Conservation (phyloP, 805 yeast genomes). For the Metschnikowia kofuensis region DNA sequence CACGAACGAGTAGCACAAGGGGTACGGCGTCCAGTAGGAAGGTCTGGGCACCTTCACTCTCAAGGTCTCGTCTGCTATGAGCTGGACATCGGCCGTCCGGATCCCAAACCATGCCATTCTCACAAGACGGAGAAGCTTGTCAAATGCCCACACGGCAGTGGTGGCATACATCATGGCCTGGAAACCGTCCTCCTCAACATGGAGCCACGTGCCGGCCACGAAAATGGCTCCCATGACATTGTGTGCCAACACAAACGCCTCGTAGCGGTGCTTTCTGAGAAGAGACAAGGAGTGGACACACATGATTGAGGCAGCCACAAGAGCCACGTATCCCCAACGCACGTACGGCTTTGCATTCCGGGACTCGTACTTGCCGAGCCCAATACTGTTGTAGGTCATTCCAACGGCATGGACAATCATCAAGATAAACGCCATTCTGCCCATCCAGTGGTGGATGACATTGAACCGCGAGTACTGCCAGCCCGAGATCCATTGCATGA, state of each 20-base stretch:
- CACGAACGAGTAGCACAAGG: slow-evolving; percentile 58
- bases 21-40: slow-evolving; percentile 43
- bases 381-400: slow-evolving; percentile 30
- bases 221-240: slow-evolving; percentile 42
- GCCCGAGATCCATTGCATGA: slow-evolving; percentile 60
- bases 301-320: slow-evolving; percentile 37
- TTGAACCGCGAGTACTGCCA: slow-evolving; percentile 60
- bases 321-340: slow-evolving; percentile 34
- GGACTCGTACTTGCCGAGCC: slow-evolving; percentile 24
- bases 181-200: slow-evolving; percentile 47
- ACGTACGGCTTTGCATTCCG: slow-evolving; percentile 31
- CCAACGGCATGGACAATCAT: slow-evolving; percentile 49
- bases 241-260: slow-evolving; percentile 47
- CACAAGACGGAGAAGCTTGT: slow-evolving; percentile 36
- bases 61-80: slow-evolving; percentile 46
- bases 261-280: slow-evolving; percentile 56
- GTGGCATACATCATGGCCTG: slow-evolving; percentile 36
- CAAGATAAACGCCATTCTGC: slow-evolving; percentile 48
- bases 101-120: slow-evolving; percentile 36
- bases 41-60: slow-evolving; percentile 50
- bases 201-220: slow-evolving; percentile 56
- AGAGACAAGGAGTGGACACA: slow-evolving; percentile 48
- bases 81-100: slow-evolving; percentile 34
- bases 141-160: slow-evolving; percentile 39
- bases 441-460: slow-evolving; percentile 64